Base-by-base conservation (phyloP, 2,329 filamentous ascomycete genomes). In the Microsporum audouinii region DNA sequence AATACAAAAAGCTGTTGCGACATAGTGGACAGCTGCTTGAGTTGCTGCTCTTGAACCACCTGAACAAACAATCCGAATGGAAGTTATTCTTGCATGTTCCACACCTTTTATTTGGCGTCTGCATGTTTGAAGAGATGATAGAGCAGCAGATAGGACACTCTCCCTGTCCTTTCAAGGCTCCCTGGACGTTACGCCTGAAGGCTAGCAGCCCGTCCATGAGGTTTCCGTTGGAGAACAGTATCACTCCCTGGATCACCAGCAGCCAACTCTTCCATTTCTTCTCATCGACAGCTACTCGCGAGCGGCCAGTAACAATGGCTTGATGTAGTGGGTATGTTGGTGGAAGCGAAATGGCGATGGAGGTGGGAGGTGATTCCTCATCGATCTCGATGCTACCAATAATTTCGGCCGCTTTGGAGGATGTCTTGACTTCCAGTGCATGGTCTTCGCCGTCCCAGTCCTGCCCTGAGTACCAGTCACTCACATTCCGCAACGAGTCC, bases 91-190 rank as follows among this genome's bases (percentile, higher is more conserved):
- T 92, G 80, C 94, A 99, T 1, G 92, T 97, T 55, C 82, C 80
- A 73, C 94, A 99, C 60, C 84, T 81, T 80, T 97, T 97, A 72
- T 94, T 92, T 0, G 94, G 94, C 72, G 95, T 84, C 73, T 88
- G 88, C 78, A 89, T 89, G 72, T 96, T 91, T 5, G 84, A 84
- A 17, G 89, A 89, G 65, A 99, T 89, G 70, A 99, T 91, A 63
- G 87, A 91, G 77, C 97, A 97, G 78, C 92, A 97, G 71, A 97
- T 97, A 7, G 94, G 90, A 71, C 94, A 99, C 74, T 99, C 94
- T 23, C 83, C 88, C 75, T 97, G 91, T 39, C 91, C 94, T 76
- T 95, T 94, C 66, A 99, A 81, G 2, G 89, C 89, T 1, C 90
- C 89, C 12, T 87, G 83, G 10, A 99, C 87, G 72, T 97, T 97